Percentiles rank a stretch among this genome's conserved stretches.
Evolutionary conservation across 352 stramenopile genomes (phyloP).

Genomic region (Aphanomyces invadans): DNA sequence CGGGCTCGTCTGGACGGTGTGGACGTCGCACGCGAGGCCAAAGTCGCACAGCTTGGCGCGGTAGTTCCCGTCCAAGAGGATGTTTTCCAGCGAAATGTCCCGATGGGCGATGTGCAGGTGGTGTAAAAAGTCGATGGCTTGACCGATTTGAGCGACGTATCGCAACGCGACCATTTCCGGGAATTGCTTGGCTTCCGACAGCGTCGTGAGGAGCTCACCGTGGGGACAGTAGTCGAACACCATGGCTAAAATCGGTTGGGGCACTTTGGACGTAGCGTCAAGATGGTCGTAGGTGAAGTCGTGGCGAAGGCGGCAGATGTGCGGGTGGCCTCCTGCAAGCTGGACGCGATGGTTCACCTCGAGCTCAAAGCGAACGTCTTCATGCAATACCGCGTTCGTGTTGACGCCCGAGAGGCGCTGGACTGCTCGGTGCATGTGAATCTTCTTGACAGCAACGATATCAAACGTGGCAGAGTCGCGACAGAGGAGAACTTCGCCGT

Average conservation of each 20-base stretch:
- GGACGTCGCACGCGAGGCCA: slow-evolving; percentile 48
- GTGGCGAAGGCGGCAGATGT: slow-evolving; percentile 57
- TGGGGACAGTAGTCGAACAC: slow-evolving; percentile 57
- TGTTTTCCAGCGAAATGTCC: slow-evolving; percentile 76
- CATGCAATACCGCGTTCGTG: slow-evolving; percentile 41
- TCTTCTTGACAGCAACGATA: slow-evolving; percentile 63
- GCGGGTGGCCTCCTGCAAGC: slow-evolving; percentile 46
- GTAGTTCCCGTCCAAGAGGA: slow-evolving; percentile 55
- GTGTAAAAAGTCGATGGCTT: slow-evolving; percentile 59
- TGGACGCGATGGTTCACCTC: slow-evolving; percentile 53
- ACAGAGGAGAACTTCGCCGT: slow-evolving; percentile 57
- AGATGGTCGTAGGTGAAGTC: slow-evolving; percentile 59
- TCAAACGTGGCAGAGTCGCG: slow-evolving; percentile 41
- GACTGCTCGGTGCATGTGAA: slow-evolving; percentile 50
- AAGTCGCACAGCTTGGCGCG: slow-evolving; percentile 75
- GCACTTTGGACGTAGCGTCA: slow-evolving; percentile 24
- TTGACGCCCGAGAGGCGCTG: slow-evolving; percentile 40
- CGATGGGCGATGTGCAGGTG: slow-evolving; percentile 62
- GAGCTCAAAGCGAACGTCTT: slow-evolving; percentile 62
- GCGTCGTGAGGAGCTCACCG: slow-evolving; percentile 58
- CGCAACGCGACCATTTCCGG: slow-evolving; percentile 31
- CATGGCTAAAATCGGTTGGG: slow-evolving; percentile 39
- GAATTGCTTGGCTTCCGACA: slow-evolving; percentile 37
- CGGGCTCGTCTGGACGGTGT: slow-evolving; percentile 28
- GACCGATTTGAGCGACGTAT: slow-evolving; percentile 59